Evolutionary conservation across 1,284 basidiomycete species (phyloP), one percentile per base, ranked within the genome.

Genomic region (Malassezia pachydermatis): DNA sequence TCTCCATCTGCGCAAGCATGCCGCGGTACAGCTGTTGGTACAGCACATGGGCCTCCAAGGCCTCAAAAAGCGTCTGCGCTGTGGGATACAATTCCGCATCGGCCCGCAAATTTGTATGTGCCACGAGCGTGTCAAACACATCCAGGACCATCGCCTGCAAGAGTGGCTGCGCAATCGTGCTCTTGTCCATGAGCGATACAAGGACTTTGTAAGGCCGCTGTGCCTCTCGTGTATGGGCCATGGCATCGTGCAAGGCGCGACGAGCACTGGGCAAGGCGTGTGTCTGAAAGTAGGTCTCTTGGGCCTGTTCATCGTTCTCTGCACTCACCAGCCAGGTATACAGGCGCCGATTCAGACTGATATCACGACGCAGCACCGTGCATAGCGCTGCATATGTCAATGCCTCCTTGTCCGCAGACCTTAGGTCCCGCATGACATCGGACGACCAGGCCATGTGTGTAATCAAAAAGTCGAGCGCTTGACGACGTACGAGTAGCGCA

Each of bases 141-240:
- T 94, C 86, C 48, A 87, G 80, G 4, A 86, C 80, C 28, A 95
- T 74, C 1, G 76, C 77, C 37, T 86, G 81, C 0, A 88, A 90
- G 22, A 98, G 73, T 0, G 80, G 78, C 16, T 80, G 80, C 0
- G 92, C 92, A 42, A 98, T 83, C 72, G 95, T 89, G 85, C 88
- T 95, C 72, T 94, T 94, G 73, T 99, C 94, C 55, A 96, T 76
- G 14, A 98, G 73, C 1, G 89, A 90, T 23, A 96, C 82, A 70
- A 95, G 92, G 38, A 96, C 85, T 72, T 90, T 90, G 78, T 88
- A 96, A 0, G 94, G 88, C 14, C 84, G 58, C 51, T 75, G 80
- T 52, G 83, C 81, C 51, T 88, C 83, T 38, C 78, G 75, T 0
- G 80, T 80, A n/a, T 39, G 43, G 19, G 35, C 36, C 28, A 67